Evolutionary conservation across 2,329 filamentous ascomycete species (phyloP).

Genomic region (Pestalotiopsis sp.): DNA sequence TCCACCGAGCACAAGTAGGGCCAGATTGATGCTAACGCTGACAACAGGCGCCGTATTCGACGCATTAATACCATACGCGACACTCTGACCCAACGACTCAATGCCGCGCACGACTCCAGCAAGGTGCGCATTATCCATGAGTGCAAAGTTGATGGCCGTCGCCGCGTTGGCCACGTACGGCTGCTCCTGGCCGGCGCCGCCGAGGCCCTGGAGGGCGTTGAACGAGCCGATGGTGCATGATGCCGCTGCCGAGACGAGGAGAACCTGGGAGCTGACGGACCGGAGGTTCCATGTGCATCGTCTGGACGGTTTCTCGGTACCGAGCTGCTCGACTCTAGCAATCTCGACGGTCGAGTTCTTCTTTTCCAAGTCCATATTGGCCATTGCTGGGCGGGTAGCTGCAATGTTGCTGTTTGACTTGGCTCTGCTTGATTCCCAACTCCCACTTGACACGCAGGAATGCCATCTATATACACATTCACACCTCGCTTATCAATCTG

Average conservation of each 20-base stretch:
- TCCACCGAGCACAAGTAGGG: not conserved
- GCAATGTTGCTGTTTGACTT: not conserved
- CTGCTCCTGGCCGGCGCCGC: constrained; percentile 13
- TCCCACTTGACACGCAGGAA: no score
- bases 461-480: not conserved
- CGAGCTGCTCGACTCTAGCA: not conserved
- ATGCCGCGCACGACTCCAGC: not conserved
- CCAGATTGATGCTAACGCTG: not conserved
- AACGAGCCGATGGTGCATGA: not conserved
- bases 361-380: not conserved
- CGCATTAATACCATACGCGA: not conserved
- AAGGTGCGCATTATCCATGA: constrained; percentile 17
- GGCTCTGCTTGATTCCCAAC: no score
- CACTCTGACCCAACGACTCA: not conserved
- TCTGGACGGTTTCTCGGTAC: not conserved
- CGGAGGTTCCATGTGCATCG: not conserved
- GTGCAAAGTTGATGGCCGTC: constrained; percentile 25
- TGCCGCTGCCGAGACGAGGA: not conserved
- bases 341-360: not conserved
- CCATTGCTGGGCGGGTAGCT: not conserved
- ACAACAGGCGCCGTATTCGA: not conserved
- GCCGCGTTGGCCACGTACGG: constrained; percentile 19
- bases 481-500: not conserved
- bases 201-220: not conserved
- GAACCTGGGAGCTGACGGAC: not conserved